These are phyloP conservation scores for Cyclotella baltica DNA, from an alignment of 108 stramenopile genomes.

Conservation along the genomic window DNA sequence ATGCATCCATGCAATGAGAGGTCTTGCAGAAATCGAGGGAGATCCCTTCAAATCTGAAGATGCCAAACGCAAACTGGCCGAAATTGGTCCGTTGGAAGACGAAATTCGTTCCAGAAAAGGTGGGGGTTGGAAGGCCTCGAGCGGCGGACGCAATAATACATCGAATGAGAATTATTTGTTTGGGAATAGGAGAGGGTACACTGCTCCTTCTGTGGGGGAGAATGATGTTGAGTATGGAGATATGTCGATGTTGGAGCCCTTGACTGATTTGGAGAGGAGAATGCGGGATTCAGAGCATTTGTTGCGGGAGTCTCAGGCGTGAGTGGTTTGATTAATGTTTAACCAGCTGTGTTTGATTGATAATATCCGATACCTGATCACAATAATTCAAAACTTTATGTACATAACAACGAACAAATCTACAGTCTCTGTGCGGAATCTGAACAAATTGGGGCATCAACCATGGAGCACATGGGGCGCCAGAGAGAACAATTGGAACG, in stretches of 20 bases:
- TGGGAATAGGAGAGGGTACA: constrained; percentile 35
- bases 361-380: not conserved
- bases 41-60: constrained; percentile 70
- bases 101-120: constrained; percentile 64
- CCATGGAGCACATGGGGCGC: constrained; percentile 69
- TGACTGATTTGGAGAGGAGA: constrained; percentile 54
- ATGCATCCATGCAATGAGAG: constrained; percentile 80
- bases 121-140: constrained; percentile 1
- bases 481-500: constrained; percentile 83
- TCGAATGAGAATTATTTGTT: constrained; percentile 31
- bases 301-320: constrained; percentile 75
- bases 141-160: constrained; percentile 4
- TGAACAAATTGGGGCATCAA: constrained; percentile 73
- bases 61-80: constrained; percentile 63
- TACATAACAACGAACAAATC: not conserved
- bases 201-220: constrained; percentile 37
- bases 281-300: constrained; percentile 73
- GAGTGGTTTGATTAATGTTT: constrained; percentile 19
- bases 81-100: constrained; percentile 66
- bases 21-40: constrained; percentile 78
- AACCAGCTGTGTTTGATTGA: not conserved
- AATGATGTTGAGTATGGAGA: constrained; percentile 38
- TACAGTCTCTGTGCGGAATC: constrained; percentile 66
- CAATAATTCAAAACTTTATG: not conserved
- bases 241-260: constrained; percentile 23